Evolutionary conservation across 192 early-diverging fungal genomes (phyloP), one percentile per base, ranked within the genome.

Genomic region (Umbelopsis sp.): DNA sequence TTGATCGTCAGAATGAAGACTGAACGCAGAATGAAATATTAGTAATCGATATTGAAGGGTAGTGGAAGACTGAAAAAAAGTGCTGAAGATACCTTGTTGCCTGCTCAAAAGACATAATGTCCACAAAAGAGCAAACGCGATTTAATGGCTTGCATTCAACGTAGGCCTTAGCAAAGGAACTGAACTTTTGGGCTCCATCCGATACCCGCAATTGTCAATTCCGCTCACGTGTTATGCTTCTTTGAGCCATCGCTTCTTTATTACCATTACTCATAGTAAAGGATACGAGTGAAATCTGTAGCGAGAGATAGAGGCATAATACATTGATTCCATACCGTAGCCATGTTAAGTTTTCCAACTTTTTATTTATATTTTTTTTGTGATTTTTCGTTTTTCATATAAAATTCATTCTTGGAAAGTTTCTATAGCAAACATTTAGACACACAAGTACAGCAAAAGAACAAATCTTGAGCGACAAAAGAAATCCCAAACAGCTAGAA

Each of bases 91-190:
- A 61, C 55, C 30, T 61, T n/a, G 55, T 33, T 27, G 55, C 9
- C 55, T 61, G 55, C 13, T 61, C 55, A 61, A 61, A 61, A 61
- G 55, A 61, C 55, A 61, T 61, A n/a, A 33, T 61, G 27, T 33
- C 55, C 30, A 61, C 21, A 33, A 15, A 35, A 61, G 16, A 61
- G 55, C 16, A 27, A 61, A 35, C 18, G 25, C 25, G 16, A 35
- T 35, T 11, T 16, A 22, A 33, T 16, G 27, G 55, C 30, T 18
- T 35, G 55, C 55, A 61, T 61, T 61, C 55, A 61, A 61, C 18
- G 37, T 41, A 41, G 6, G 37, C 37, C 37, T 41, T 1, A 9
- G 37, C 37, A 41, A 41, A 41, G 37, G 37, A 41, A 41, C 37
- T 9, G 7, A 41, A 6, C 37, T 41, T 41, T 41, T 41, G 37